These are phyloP conservation scores for Eucalyptus marginata DNA, from an alignment of 345 rosid species.

Conservation along the genomic window DNA sequence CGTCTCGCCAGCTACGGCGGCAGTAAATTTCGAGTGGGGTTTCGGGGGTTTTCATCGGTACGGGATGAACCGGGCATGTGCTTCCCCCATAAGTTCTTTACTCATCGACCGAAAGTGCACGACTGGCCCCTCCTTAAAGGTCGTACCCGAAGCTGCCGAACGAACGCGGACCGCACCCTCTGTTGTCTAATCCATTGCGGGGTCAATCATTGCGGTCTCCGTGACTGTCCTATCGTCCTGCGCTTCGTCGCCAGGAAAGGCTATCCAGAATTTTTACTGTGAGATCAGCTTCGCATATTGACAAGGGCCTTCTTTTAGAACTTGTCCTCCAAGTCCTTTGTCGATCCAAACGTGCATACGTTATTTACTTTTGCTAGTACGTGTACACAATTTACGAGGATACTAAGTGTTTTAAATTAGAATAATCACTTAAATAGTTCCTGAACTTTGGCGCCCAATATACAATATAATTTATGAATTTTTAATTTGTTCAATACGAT, in stretches of 20 bases:
- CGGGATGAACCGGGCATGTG: neutral
- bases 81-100: neutral
- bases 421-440: fast-evolving
- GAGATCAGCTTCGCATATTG: neutral
- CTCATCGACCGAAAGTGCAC: neutral
- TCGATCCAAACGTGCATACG: neutral
- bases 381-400: neutral
- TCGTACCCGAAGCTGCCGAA: neutral
- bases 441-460: fast-evolving
- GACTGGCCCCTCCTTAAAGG: neutral
- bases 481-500: too few relatives aligned
- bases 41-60: neutral
- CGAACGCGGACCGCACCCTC: neutral
- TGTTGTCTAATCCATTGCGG: neutral
- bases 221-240: neutral
- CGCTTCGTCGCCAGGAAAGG: neutral
- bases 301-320: neutral
- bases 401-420: neutral
- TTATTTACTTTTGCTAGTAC: neutral
- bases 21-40: neutral
- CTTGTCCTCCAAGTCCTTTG: neutral
- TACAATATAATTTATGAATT: fast-evolving
- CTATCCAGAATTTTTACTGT: neutral
- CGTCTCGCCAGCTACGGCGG: neutral
- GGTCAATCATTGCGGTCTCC: neutral